Conservation (phyloP, 169 alveolate species). For the Gregarina niphandrodes region DNA sequence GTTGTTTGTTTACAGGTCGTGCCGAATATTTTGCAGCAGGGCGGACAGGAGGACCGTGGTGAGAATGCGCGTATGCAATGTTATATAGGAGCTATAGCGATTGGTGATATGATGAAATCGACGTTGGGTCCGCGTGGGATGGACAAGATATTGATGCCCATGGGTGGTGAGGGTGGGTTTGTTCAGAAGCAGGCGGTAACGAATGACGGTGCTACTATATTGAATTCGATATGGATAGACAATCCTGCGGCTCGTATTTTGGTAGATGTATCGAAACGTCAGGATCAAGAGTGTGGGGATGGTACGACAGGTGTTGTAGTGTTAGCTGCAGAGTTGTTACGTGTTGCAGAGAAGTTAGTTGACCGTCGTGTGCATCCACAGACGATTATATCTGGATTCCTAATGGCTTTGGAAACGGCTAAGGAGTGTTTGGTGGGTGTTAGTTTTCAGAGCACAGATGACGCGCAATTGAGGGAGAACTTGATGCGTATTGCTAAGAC, state of each 20-base stretch:
- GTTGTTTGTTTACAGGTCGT: too few species aligned
- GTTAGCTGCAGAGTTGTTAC: constrained; percentile 92
- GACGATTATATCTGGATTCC: constrained; percentile 55
- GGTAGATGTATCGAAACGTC: constrained; percentile 61
- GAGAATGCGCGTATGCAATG: constrained; percentile 8
- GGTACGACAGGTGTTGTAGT: constrained; percentile 96
- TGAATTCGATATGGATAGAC: constrained; percentile 86
- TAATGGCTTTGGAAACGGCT: constrained; percentile 70
- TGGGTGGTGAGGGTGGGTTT: constrained; percentile 21
- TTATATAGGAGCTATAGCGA: constrained; percentile 91
- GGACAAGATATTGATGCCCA: constrained; percentile 84
- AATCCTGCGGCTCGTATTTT: constrained; percentile 95
- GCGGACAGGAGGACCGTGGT: background rate
- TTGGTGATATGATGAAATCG: constrained; percentile 93
- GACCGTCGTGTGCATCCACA: constrained; percentile 90
- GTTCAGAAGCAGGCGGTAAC: constrained; percentile 68
- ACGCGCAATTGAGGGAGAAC: constrained; percentile 62
- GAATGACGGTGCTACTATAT: constrained; percentile 97
- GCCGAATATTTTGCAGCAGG: background rate
- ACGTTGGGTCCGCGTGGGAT: constrained; percentile 97
- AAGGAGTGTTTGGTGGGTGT: constrained; percentile 45
- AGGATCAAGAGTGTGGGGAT: constrained; percentile 70
- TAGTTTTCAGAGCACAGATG: constrained; percentile 48
- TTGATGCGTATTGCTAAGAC: constrained; percentile 82
- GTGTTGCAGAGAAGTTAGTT: constrained; percentile 81